Evolutionary conservation across 148 eudicot species (phyloP).

Genomic region (Fagopyrum esculentum): DNA sequence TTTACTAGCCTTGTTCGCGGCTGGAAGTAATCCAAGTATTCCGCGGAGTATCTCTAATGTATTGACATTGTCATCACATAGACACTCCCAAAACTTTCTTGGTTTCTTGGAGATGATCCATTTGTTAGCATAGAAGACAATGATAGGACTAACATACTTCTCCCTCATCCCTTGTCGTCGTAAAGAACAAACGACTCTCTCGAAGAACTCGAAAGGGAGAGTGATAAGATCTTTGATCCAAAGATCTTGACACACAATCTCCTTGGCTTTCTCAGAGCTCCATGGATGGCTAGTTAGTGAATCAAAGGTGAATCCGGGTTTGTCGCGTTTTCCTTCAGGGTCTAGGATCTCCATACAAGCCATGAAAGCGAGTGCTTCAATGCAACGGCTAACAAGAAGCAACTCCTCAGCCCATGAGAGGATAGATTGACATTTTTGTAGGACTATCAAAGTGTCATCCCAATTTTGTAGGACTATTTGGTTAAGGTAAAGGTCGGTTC

Average conservation of each 20-base stretch:
- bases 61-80: constrained; percentile 20
- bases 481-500: constrained; percentile 81
- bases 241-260: constrained; percentile 43
- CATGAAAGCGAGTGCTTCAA: constrained; percentile 96
- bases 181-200: constrained; percentile 62
- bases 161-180: constrained; percentile 89
- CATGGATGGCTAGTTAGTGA: constrained; percentile 50
- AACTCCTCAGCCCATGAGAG: constrained; percentile 85
- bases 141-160: constrained; percentile 49
- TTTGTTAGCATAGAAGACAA: constrained; percentile 70
- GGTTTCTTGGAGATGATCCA: constrained; percentile 62
- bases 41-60: constrained; percentile 33
- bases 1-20: constrained; percentile 42
- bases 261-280: constrained; percentile 36
- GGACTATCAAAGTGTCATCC: constrained; percentile 81
- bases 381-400: constrained; percentile 78
- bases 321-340: constrained; percentile 67
- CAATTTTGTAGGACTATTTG: constrained; percentile 85
- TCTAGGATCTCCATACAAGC: constrained; percentile 99
- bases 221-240: constrained; percentile 87
- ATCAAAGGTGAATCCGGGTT: constrained; percentile 46
- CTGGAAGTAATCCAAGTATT: constrained; percentile 52
- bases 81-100: constrained; percentile 38
- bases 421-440: constrained; percentile 60
- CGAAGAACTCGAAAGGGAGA: constrained; percentile 63